These are phyloP conservation scores for Caryocar brasiliense DNA, from an alignment of 441 rosid genomes.

Conservation along the genomic window DNA sequence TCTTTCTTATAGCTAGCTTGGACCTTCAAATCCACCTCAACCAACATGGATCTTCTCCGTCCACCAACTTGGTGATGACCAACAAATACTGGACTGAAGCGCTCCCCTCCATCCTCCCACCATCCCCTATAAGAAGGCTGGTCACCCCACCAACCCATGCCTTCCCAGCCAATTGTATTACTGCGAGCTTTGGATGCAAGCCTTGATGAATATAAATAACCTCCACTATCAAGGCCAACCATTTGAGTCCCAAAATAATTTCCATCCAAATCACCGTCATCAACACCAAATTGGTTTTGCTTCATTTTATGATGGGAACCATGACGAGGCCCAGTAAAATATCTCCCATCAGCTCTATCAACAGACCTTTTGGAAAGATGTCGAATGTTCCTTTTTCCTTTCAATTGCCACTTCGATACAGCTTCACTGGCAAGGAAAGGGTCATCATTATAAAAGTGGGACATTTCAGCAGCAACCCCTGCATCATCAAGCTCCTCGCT, in stretches of 20 bases:
- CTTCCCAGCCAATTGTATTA: conserved; percentile 47
- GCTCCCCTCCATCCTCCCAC: conserved; percentile 33
- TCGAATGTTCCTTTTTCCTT: conserved; percentile 78
- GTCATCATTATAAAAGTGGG: conserved; percentile 39
- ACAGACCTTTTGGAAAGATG: conserved; percentile 47
- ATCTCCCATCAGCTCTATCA: conserved; percentile 23
- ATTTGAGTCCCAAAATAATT: conserved; percentile 31
- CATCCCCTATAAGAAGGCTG: conserved; percentile 22
- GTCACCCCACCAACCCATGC: conserved; percentile 44
- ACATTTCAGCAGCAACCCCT: conserved; percentile 51
- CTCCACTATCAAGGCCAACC: conserved; percentile 28
- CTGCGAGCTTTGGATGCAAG: conserved; percentile 28
- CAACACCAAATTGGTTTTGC: conserved; percentile 26
- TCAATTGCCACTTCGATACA: conserved; percentile 83
- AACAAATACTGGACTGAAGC: conserved; percentile 27
- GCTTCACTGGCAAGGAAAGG: conserved; percentile 42
- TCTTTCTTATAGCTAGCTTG: conserved; percentile 66
- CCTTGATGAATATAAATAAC: conserved; percentile 31
- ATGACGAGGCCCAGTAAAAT: conserved; percentile 23
- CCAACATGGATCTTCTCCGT: conserved; percentile 36
- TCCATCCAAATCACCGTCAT: conserved; percentile 34
- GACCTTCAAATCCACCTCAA: conserved; percentile 84
- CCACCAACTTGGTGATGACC: conserved; percentile 34
- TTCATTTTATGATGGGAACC: conserved; percentile 30
- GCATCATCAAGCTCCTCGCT: conserved; percentile 64